phyloP scores from a whole-genome alignment of 768 basidiomycete species.

The Psilocybe cubensis region DNA sequence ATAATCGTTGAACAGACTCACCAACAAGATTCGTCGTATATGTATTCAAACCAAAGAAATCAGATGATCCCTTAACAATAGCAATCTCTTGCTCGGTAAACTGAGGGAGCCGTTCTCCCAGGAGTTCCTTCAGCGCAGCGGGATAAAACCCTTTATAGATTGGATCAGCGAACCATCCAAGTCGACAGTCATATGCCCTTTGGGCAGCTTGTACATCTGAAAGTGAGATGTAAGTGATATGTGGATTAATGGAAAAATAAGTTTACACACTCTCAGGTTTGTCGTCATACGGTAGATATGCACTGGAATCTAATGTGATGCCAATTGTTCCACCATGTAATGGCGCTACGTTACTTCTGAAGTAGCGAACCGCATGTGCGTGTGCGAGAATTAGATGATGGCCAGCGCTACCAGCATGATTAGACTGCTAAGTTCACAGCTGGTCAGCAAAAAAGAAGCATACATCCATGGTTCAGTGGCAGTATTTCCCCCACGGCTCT shows the following conservation, averaged over 20 bases:
- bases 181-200: slow-evolving; percentile 62
- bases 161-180: slow-evolving; percentile 52
- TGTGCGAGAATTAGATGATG: slow-evolving; percentile 74
- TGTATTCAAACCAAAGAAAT: slow-evolving; percentile 71
- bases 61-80: slow-evolving; percentile 63
- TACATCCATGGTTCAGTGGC: slow-evolving; percentile 68
- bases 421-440: not conserved
- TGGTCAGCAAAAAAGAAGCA: slow-evolving; percentile 19
- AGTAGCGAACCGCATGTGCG: slow-evolving; percentile 64
- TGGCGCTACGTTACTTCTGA: slow-evolving; percentile 60
- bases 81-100: slow-evolving; percentile 58
- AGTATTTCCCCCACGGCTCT: slow-evolving; percentile 62
- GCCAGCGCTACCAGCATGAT: slow-evolving; percentile 49
- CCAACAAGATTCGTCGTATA: slow-evolving; percentile 65
- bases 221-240: not conserved
- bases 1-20: slow-evolving; percentile 30
- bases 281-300: slow-evolving; percentile 69
- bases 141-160: slow-evolving; percentile 77
- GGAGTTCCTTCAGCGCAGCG: slow-evolving; percentile 44
- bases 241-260: not conserved
- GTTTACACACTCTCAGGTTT: slow-evolving; percentile 57
- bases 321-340: slow-evolving; percentile 65
- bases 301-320: slow-evolving; percentile 72
- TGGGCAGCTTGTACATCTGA: slow-evolving; percentile 67
- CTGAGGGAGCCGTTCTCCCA: slow-evolving; percentile 55